phyloP scores from a whole-genome alignment of 352 stramenopile genomes.

The Phytophthora agathidicida region DNA sequence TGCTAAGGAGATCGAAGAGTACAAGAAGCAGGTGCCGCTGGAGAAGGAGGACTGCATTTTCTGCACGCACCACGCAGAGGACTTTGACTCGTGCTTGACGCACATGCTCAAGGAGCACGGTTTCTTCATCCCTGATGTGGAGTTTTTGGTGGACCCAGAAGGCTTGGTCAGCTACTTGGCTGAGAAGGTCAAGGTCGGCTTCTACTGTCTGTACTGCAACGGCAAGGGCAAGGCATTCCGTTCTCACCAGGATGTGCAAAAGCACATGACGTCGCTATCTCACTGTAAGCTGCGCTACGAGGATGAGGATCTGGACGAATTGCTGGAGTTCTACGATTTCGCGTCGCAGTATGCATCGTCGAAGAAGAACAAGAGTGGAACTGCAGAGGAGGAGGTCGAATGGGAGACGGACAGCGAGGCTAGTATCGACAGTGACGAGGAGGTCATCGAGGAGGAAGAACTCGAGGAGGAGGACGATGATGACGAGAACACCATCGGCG shows the following conservation, averaged over 20 bases:
- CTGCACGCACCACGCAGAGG: slow-evolving; percentile 59
- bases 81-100: slow-evolving; percentile 75
- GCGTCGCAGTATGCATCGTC: slow-evolving; percentile 71
- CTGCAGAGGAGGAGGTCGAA: slow-evolving; percentile 51
- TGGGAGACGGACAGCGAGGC: slow-evolving; percentile 86
- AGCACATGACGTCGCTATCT: slow-evolving; percentile 94
- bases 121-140: slow-evolving; percentile 96
- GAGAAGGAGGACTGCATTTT: slow-evolving; percentile 89
- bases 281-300: slow-evolving; percentile 94
- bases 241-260: slow-evolving; percentile 89
- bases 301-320: slow-evolving; percentile 90
- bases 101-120: slow-evolving; percentile 95
- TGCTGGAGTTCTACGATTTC: slow-evolving; percentile 93
- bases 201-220: slow-evolving; percentile 96
- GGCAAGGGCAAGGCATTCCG: slow-evolving; percentile 90
- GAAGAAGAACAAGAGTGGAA: slow-evolving; percentile 38
- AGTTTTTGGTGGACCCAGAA: slow-evolving; percentile 91
- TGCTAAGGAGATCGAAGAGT: slow-evolving; percentile 72
- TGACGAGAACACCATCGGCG: slow-evolving; percentile 60
- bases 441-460: slow-evolving; percentile 68
- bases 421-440: slow-evolving; percentile 76
- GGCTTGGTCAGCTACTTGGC: slow-evolving; percentile 93
- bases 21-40: slow-evolving; percentile 75
- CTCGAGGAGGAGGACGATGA: slow-evolving; percentile 52
- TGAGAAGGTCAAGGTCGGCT: slow-evolving; percentile 96